Evolutionary conservation across 2,329 filamentous ascomycete species (phyloP).

Genomic region (Dactylellina haptotyla): DNA sequence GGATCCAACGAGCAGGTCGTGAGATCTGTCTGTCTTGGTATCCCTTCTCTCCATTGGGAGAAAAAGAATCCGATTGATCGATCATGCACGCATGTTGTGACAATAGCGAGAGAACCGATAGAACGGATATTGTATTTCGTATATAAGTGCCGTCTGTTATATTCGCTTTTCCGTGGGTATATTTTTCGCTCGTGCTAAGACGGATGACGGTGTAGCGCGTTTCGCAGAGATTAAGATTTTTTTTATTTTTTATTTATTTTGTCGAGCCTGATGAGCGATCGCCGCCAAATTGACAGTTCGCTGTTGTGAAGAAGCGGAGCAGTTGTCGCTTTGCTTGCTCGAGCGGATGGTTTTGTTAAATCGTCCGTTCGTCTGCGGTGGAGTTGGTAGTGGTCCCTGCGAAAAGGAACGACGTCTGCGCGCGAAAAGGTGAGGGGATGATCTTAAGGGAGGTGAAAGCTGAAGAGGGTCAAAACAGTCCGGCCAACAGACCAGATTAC

Average conservation of each 20-base stretch:
- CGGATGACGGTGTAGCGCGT: conserved; percentile 33
- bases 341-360: conserved; percentile 28
- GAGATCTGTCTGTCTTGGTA: conserved; percentile 49
- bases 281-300: conserved; percentile 7
- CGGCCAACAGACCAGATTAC: conserved; percentile 24
- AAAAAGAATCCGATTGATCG: conserved; percentile 17
- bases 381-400: background rate
- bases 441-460: conserved; percentile 31
- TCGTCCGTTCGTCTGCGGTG: conserved; percentile 34
- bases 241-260: too few relatives aligned
- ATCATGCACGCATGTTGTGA: conserved; percentile 37
- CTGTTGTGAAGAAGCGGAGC: background rate
- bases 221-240: conserved; percentile 25
- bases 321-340: conserved; percentile 21
- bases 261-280: conserved; percentile 4
- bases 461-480: conserved; percentile 47
- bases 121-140: too few relatives aligned
- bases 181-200: conserved; percentile 21
- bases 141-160: conserved; percentile 1
- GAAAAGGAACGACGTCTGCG: background rate
- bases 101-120: too few relatives aligned
- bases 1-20: conserved; percentile 50
- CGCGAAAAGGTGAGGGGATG: conserved; percentile 25
- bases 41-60: conserved; percentile 51
- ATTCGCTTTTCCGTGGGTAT: background rate